Evolutionary conservation across 441 rosid genomes (phyloP), one percentile per base, ranked within the genome.

Genomic region (Melastoma candidum): DNA sequence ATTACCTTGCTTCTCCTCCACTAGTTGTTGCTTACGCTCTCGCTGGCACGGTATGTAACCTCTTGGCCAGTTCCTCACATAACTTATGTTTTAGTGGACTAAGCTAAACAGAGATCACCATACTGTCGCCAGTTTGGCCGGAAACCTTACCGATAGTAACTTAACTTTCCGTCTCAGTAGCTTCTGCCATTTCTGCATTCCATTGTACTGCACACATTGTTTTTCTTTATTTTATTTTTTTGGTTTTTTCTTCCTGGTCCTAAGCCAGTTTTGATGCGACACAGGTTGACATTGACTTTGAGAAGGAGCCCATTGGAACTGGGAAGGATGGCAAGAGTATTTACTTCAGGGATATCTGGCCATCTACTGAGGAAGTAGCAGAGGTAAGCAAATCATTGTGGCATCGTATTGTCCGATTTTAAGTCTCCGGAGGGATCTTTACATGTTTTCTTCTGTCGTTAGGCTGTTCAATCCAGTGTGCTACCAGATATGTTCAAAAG

Each of bases 1-100:
- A 83, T 63, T 83, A 77, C 67, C 84, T 80, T 53, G 82, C 90
- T 46, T 83, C 86, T n/a, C 86, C 86, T 22, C 84, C 86, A 46
- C 51, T 74, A 54, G 90, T 83, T 59, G 86, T 83, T 71, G 84
- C 84, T 47, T 83, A 83, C 57, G 81, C 86, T 41, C 86, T 83
- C 58, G 81, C 84, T 4, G 86, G 86, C 72, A 80, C 79, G 49
- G 86, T 80, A 68, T 44, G 78, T 54, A 63, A 46, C 52, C 47
- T 25, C 11, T 11, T 36, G 26, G 26, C 22, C 11, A 25, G 41
- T 10, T 6, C 13, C 48, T 32, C 11, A 10, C 26, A 13, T 51
- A n/a, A 52, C 6, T 13, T 11, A 44, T 29, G 14, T 12, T 36
- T 3, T 14, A 29, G 3, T 3, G 14, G 12, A 29, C 55, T 13